Base-by-base conservation (phyloP, 345 rosid genomes). In the Streptanthus diversifolius region DNA sequence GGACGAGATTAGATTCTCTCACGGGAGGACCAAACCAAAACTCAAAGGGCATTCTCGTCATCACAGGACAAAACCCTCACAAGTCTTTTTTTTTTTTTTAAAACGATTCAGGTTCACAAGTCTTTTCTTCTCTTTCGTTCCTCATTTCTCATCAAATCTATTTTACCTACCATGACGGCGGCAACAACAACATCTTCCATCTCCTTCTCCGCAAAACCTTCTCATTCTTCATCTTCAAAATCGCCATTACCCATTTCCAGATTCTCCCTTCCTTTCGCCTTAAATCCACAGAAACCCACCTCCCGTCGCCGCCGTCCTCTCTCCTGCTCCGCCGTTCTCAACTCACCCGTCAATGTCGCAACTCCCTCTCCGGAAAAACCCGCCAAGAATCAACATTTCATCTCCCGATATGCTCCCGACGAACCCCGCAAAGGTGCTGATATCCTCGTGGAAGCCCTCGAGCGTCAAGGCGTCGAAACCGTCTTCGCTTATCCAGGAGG, bases 401-500 rank as follows among this genome's bases (percentile, higher is more conserved):
- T 60, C 47, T 73, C 92, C 25, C 76, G 97, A 40, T 91, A 79
- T 12, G 66, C 80, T 35, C 79, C 83, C 4, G 92, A 86, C 17
- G 83, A 90, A 53, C 95, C 99, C n/a, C 85, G 99, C 14, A 95
- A 88, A 75, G 99, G 99, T 2, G 84, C 97, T 5, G 97, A 91
- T 63, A 86, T 93, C 82, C 90, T 93, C 33, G 95, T 93, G 5
- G 99, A 91, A 68, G 97, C 99, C 21, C 82, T 93, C 21, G 95
- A 91, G 67, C 90, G 97, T 2, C 81, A 88, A 68, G 96, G 99
- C 22, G 97, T 91, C 45, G 84, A 74, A 10, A 75, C 77, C 27
- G 99, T 93, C 13, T 93, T 93, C 75, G 97, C 97, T 4, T 93
- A 93, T 63, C 99, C 97, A 0, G 97, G 97, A 4, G 97, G 96